Evolutionary conservation across 2,329 filamentous ascomycete genomes (phyloP), one percentile per base, ranked within the genome.

Genomic region (Exophiala viscosa): DNA sequence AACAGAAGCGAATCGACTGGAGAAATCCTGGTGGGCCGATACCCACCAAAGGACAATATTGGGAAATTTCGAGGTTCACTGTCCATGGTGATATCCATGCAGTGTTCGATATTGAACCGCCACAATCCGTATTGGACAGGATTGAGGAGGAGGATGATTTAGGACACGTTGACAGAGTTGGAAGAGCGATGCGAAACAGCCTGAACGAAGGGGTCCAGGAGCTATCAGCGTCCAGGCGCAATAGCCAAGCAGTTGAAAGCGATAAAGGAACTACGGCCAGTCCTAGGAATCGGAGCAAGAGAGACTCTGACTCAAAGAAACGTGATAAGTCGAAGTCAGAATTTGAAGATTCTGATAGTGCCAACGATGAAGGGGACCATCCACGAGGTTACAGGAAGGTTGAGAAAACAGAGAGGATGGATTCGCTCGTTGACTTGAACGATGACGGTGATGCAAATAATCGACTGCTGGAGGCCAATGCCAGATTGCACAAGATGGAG

Each of bases 81-180:
- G 83, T 83, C 7, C 85, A 90, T 66, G 80, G 84, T 15, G 86
- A 89, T 64, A 76, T 90, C 32, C 81, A 86, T 41, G 80, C 84
- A 9, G 87, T 90, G 1, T 90, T 90, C 57, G 83, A 89, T 46
- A 76, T 85, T 20, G 78, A 86, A 36, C 85, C 85, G 4, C 86
- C 87, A 2, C 79, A 85, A 44, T 74, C 73, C 28, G 75, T 83
- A 3, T 73, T 78, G 44, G 70, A 78, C 11, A 79, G 82, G 41
- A 71, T 79, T 1, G 78, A 78, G 3, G 81, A 83, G 58, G 82
- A 84, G 59, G 76, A 82, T 49, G 66, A 84, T 57, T 81, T 57
- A 78, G 6, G 76, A 74, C 48, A 45, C 6, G 36, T 23, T 48
- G 50, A 54, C 41, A 45, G 43, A 2, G 48, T 54, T 23, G 52